A percentile compares a stretch with the other conserved stretches of the same genome.
These are phyloP conservation scores for sorghum (Sorghum bicolor) DNA, from an alignment of 176 grass and related monocot genomes.

Conservation along the genomic window DNA sequence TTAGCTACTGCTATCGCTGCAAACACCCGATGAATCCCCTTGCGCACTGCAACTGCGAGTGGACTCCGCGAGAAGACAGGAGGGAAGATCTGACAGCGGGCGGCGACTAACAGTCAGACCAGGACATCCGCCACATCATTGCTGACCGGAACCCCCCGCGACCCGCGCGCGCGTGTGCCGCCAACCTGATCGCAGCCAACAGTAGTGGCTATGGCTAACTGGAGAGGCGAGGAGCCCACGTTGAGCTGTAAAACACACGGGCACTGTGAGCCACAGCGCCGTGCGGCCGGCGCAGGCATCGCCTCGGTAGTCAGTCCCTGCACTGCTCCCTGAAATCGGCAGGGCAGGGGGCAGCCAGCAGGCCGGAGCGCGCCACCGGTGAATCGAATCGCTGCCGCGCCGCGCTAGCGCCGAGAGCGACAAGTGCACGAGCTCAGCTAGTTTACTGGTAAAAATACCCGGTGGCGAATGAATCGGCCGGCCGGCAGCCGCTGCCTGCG, in stretches of 20 bases:
- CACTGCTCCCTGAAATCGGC: constrained; percentile 30
- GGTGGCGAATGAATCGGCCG: background rate
- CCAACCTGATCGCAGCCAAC: constrained; percentile 15
- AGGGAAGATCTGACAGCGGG: constrained; percentile 12
- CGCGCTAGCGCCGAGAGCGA: background rate
- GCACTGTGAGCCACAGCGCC: background rate
- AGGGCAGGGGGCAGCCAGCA: background rate
- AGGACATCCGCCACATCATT: constrained; percentile 4
- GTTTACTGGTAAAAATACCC: background rate
- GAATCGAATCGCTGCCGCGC: background rate
- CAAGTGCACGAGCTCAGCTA: constrained; percentile 1
- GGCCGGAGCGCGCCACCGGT: background rate
- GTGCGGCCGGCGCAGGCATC: background rate
- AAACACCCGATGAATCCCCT: background rate
- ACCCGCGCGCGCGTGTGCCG: constrained; percentile 9
- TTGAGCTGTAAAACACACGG: constrained; percentile 42
- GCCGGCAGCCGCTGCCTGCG: no score
- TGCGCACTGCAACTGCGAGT: background rate
- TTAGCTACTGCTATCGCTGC: background rate
- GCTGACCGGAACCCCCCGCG: background rate
- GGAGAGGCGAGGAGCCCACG: background rate
- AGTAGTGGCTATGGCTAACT: background rate
- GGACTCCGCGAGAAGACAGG: constrained; percentile 6
- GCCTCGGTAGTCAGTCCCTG: background rate
- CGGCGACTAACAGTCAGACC: background rate